phyloP scores from a whole-genome alignment of 2,329 filamentous ascomycete species.

The Nemania abortiva region DNA sequence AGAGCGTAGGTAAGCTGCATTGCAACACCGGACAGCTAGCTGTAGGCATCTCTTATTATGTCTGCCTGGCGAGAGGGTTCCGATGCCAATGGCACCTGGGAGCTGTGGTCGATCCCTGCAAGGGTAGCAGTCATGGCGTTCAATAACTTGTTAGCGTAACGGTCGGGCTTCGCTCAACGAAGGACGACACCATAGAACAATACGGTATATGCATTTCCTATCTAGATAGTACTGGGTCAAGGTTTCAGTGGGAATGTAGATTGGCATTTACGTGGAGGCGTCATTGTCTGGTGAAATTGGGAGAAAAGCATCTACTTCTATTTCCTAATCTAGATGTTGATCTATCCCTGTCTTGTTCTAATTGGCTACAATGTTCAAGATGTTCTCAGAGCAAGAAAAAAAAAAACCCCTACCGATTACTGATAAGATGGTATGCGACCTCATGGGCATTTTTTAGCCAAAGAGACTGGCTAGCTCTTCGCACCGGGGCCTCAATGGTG shows the following conservation, averaged over 20 bases:
- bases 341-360: not conserved
- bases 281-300: not conserved
- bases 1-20: conserved; percentile 4
- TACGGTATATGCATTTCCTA: not conserved
- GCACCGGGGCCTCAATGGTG: not conserved
- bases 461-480: not conserved
- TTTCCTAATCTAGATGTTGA: not conserved
- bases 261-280: not conserved
- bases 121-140: conserved; percentile 29
- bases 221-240: conserved; percentile 6
- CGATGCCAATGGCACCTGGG: conserved; percentile 16
- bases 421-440: not conserved
- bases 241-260: conserved; percentile 3
- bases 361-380: not conserved
- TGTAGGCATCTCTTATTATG: conserved; percentile 4
- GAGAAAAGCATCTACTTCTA: not conserved
- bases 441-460: not conserved
- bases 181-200: not conserved
- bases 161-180: conserved; percentile 20
- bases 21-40: not conserved
- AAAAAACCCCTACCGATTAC: too few species aligned
- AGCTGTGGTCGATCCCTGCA: conserved; percentile 28
- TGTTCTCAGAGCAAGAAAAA: too few species aligned
- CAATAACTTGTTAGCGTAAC: conserved; percentile 23
- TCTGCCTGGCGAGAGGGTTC: conserved; percentile 4